Percentiles rank a stretch among this genome's conserved stretches.
These are phyloP conservation scores for Plenodomus biglobosus DNA, from an alignment of 2,329 filamentous ascomycete species.

Conservation along the genomic window DNA sequence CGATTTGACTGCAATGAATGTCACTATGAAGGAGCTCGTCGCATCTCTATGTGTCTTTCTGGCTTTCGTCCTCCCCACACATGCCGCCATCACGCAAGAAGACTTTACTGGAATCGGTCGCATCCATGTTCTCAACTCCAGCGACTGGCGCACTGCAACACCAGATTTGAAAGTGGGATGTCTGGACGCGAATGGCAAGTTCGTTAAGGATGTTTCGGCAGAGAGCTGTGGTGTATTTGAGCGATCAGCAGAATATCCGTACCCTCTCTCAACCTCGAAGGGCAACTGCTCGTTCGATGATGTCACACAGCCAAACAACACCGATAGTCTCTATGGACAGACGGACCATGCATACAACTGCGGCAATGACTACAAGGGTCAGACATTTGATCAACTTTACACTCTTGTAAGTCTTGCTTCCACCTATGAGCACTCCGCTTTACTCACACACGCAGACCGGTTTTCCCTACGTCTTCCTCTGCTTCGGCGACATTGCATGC, in stretches of 20 bases:
- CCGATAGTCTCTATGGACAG: conserved; percentile 32
- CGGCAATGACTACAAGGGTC: conserved; percentile 11
- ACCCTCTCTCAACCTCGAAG: conserved; percentile 25
- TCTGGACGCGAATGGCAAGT: conserved; percentile 25
- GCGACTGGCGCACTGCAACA: conserved; percentile 26
- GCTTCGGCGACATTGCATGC: conserved; percentile 37
- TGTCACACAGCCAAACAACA: conserved; percentile 28
- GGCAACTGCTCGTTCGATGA: conserved; percentile 41
- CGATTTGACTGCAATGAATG: background rate
- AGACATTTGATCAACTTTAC: conserved; percentile 34
- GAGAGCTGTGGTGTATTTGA: conserved; percentile 30
- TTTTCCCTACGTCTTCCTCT: conserved; percentile 37
- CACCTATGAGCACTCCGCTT: background rate
- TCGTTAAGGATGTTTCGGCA: conserved; percentile 14
- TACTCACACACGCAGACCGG: conserved; percentile 17
- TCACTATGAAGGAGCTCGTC: conserved; percentile 7
- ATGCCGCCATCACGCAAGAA: conserved; percentile 23
- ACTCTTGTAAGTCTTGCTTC: conserved; percentile 25
- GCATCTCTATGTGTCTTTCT: conserved; percentile 10
- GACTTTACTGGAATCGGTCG: conserved; percentile 35
- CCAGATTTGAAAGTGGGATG: conserved; percentile 34
- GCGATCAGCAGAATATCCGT: conserved; percentile 25
- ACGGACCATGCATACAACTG: conserved; percentile 35
- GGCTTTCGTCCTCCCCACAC: conserved; percentile 11
- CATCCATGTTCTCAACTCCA: conserved; percentile 35